Base-by-base conservation (phyloP, 345 rosid species). In the Physaria fendleri region DNA sequence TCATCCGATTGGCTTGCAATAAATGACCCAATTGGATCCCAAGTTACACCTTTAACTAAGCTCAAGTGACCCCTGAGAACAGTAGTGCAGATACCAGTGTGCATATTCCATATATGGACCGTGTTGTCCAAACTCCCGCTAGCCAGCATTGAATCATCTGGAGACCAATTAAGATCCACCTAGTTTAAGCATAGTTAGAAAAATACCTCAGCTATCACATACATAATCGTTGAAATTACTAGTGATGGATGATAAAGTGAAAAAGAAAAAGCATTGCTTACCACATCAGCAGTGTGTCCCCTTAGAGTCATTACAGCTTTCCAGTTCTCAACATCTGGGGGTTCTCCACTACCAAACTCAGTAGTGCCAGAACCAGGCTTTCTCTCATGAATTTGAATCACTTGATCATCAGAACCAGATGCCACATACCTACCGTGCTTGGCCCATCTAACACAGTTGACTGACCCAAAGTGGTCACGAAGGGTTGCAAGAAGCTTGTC, bases 91-190 rank as follows among this genome's bases (percentile, higher is more conserved):
- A 87, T 85, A 39, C 99, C 99, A 64, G 59, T 90, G 76, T 77
- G 84, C 97, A 82, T 85, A 69, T 90, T 83, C 99, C 99, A 94
- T 46, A 94, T 75, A 70, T 90, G 97, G 56, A 94, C 62, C 1
- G 99, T 90, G 70, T 94, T 94, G 76, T 94, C 99, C 74, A 94
- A 74, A 84, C 99, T 90, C 56, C 96, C 99, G 54, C 99, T 94
- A 53, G 97, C 97, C 64, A 94, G 64, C 74, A 77, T 83, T 37
- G 83, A 87, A 71, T 94, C 99, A 82, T 94, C 99, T 62, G 96
- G 95, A 71, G 99, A 94, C 99, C 99, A 94, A 74, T 94, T 94
- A 74, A 90, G 94, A 94, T 94, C 99, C 87, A 94, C 99, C 99
- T 94, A 94, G 96, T 87, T 84, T 69, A 89, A 68, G 82, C 86